Evolutionary conservation across 768 basidiomycete species (phyloP).

Genomic region (Cystobasidium onofrii): DNA sequence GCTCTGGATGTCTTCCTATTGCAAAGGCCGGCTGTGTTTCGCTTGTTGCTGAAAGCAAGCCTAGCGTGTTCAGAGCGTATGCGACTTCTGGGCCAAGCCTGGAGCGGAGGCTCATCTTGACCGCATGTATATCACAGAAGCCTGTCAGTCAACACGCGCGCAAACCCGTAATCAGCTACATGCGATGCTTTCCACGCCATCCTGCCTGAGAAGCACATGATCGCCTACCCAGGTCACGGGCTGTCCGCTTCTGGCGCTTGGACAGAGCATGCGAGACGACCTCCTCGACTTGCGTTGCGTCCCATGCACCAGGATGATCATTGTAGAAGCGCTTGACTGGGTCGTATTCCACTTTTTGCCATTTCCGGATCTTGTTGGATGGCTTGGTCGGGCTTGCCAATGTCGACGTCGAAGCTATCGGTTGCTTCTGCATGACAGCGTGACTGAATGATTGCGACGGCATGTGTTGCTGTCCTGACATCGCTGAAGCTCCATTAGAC

Average conservation of each 20-base stretch:
- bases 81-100: conserved; percentile 73
- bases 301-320: conserved; percentile 33
- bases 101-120: conserved; percentile 86
- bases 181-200: not conserved
- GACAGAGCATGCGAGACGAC: not conserved
- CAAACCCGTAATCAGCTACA: not conserved
- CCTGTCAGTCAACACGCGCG: conserved; percentile 28
- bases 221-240: conserved; percentile 36
- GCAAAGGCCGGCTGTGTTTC: conserved; percentile 54
- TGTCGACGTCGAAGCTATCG: conserved; percentile 5
- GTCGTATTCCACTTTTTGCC: conserved; percentile 37
- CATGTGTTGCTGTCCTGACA: conserved; percentile 12
- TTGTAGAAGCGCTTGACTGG: conserved; percentile 20
- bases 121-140: conserved; percentile 66
- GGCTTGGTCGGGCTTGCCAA: not conserved
- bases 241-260: conserved; percentile 28
- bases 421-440: not conserved
- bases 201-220: not conserved
- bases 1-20: conserved; percentile 64
- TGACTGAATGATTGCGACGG: not conserved
- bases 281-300: conserved; percentile 33
- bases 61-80: conserved; percentile 76
- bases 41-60: not conserved
- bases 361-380: conserved; percentile 33
- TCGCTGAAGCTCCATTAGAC: not conserved